Evolutionary conservation across 345 rosid species (phyloP).

Genomic region (Viola odorata): DNA sequence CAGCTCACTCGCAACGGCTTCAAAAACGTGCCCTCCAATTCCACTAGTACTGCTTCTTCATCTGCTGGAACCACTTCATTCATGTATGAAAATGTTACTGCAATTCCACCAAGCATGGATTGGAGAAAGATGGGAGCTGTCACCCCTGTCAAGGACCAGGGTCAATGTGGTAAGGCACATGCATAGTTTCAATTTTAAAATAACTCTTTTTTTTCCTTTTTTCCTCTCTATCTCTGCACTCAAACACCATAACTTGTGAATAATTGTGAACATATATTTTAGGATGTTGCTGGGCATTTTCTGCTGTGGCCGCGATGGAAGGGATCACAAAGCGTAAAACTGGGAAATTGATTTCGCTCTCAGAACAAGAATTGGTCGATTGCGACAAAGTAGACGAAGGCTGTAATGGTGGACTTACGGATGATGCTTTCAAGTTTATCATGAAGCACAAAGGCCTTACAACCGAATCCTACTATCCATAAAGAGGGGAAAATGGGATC

Average conservation of each 20-base stretch:
- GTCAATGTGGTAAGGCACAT: conserved; percentile 32
- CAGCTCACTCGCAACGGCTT: conserved; percentile 26
- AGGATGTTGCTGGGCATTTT: conserved; percentile 63
- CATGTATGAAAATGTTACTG: conserved; percentile 19
- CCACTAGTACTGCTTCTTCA: not conserved
- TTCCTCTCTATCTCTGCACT: no score
- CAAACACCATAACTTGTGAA: no score
- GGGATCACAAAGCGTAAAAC: conserved; percentile 36
- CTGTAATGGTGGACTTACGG: conserved; percentile 28
- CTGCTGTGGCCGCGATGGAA: conserved; percentile 50
- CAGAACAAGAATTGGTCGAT: conserved; percentile 50
- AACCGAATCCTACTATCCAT: conserved; percentile 28
- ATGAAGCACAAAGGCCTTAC: conserved; percentile 27
- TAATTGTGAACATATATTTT: not conserved
- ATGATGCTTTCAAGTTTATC: conserved; percentile 27
- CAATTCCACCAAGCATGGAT: conserved; percentile 25
- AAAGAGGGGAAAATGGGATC: conserved; percentile 7
- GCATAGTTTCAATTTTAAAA: no score
- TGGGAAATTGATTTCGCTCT: conserved; percentile 35
- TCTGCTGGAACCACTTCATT: conserved; percentile 4
- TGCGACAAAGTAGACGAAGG: conserved; percentile 31
- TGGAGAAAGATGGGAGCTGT: conserved; percentile 46
- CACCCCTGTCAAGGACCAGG: conserved; percentile 36
- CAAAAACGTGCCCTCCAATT: not conserved
- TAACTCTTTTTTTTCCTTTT: no score